phyloP scores from a whole-genome alignment of 768 basidiomycete species.

The Exidia glandulosa region DNA sequence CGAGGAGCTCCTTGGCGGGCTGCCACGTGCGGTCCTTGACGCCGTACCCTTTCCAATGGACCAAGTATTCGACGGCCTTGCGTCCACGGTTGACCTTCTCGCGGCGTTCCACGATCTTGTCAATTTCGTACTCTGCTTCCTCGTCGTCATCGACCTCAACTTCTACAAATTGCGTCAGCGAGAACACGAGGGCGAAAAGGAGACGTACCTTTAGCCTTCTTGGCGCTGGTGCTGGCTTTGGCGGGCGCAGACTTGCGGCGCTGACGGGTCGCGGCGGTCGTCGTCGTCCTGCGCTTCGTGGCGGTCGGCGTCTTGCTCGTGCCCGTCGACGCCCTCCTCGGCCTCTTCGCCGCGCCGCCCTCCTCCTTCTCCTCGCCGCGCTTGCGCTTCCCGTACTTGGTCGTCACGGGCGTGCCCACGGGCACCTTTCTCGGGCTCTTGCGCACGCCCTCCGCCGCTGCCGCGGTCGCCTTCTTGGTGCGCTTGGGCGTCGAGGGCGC shows the following conservation, averaged over 20 bases:
- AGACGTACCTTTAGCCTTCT: too few relatives aligned
- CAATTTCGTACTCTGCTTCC: conserved; percentile 23
- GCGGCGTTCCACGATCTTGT: conserved; percentile 28
- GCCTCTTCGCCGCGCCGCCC: neutral
- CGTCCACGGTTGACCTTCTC: conserved; percentile 12
- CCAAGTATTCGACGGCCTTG: conserved; percentile 31
- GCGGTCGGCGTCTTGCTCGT: neutral
- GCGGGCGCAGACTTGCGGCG: too few relatives aligned
- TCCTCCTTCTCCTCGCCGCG: neutral
- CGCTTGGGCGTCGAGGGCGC: neutral
- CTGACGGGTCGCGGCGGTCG: too few relatives aligned
- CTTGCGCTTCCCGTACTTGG: neutral
- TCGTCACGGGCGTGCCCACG: neutral
- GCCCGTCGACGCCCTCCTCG: neutral
- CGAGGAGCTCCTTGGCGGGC: conserved; percentile 30
- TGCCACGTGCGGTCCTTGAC: conserved; percentile 49
- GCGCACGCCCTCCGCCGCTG: neutral
- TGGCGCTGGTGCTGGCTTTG: too few relatives aligned
- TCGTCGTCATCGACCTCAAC: too few relatives aligned
- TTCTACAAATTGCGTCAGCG: too few relatives aligned
- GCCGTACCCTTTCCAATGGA: conserved; percentile 47
- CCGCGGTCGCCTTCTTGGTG: neutral
- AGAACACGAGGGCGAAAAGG: too few relatives aligned
- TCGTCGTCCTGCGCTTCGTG: neutral
- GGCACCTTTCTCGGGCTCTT: neutral